A percentile compares a stretch with the other conserved stretches of the same genome.
These are phyloP conservation scores for Neonectria coccinea DNA, from an alignment of 2,329 filamentous ascomycete species.

Conservation along the genomic window DNA sequence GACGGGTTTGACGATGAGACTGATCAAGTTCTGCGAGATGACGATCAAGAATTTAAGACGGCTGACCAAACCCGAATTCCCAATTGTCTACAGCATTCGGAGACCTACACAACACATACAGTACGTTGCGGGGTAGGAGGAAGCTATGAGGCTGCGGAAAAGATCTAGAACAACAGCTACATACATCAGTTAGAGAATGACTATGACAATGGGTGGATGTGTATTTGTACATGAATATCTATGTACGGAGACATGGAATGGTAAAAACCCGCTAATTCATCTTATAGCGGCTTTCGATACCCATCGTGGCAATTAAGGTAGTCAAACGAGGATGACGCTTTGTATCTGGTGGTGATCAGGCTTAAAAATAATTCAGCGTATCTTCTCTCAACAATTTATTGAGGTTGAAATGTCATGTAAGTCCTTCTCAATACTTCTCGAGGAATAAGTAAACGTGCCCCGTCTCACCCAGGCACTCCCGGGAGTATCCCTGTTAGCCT, in stretches of 20 bases:
- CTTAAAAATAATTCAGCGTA: too few species aligned
- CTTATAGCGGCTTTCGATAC: neutral
- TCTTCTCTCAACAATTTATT: too few species aligned
- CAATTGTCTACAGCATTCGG: slow-evolving; percentile 3
- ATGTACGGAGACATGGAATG: neutral
- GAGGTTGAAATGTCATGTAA: too few species aligned
- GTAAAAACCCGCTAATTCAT: neutral
- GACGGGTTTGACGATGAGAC: too few species aligned
- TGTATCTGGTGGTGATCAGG: too few species aligned
- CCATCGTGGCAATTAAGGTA: too few species aligned
- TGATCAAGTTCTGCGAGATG: too few species aligned
- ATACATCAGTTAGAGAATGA: neutral
- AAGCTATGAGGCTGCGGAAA: too few species aligned
- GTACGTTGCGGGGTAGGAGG: slow-evolving; percentile 4
- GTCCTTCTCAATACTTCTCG: too few species aligned
- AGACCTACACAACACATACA: neutral
- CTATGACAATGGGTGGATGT: neutral
- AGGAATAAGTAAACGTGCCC: slow-evolving; percentile 5
- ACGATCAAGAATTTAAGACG: neutral
- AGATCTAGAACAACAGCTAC: too few species aligned
- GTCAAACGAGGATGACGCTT: too few species aligned
- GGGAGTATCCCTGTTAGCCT: slow-evolving; percentile 11
- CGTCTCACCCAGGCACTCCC: slow-evolving; percentile 12
- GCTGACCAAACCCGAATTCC: slow-evolving; percentile 10
- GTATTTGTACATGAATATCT: neutral